phyloP scores from a whole-genome alignment of 208 protist species.

The Angomonas desouzai region DNA sequence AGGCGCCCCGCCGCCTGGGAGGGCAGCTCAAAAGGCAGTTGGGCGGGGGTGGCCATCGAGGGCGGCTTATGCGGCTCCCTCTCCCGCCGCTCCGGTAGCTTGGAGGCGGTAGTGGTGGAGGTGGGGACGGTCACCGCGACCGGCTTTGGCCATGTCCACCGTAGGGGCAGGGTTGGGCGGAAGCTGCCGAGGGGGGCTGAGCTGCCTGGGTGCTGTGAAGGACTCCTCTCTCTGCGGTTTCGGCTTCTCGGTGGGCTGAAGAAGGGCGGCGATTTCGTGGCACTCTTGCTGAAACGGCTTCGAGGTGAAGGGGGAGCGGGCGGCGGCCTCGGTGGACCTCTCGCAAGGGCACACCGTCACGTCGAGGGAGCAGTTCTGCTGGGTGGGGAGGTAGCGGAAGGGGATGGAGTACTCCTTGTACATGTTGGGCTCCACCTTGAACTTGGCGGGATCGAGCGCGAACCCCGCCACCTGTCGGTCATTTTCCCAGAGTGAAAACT shows the following conservation, averaged over 20 bases:
- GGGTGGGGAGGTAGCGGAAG: constrained; percentile 79
- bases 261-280: not conserved
- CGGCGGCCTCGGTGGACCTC: not conserved
- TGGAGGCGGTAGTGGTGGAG: too few species aligned
- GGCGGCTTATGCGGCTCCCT: not conserved
- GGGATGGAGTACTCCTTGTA: constrained; percentile 83
- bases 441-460: constrained; percentile 70
- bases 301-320: not conserved
- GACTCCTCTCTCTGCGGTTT: not conserved
- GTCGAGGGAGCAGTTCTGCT: constrained; percentile 57
- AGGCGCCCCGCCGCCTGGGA: not conserved
- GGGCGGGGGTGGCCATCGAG: not conserved
- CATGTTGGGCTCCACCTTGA: constrained; percentile 27
- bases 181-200: not conserved
- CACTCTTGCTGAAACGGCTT: constrained; percentile 4
- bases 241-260: not conserved
- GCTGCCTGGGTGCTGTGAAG: not conserved
- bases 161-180: too few species aligned
- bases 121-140: too few species aligned
- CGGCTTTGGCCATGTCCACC: too few species aligned
- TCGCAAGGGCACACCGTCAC: constrained; percentile 39
- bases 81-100: not conserved
- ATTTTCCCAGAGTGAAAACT: constrained; percentile 83
- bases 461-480: constrained; percentile 76
- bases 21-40: not conserved